Base-by-base conservation (phyloP, 169 alveolate species). In the Cryptosporidium tyzzeri region DNA sequence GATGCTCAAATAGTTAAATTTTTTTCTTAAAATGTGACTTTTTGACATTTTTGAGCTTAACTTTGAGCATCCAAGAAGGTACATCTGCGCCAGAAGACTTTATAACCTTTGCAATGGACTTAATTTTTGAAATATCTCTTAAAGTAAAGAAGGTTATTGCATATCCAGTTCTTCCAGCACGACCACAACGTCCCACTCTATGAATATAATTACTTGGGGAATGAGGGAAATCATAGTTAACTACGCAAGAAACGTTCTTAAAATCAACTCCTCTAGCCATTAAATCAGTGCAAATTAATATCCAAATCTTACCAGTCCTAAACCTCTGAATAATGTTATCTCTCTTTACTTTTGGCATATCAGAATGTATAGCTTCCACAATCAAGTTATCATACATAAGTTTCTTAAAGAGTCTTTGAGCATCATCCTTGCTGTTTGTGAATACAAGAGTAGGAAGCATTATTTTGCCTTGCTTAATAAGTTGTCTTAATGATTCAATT, bases 131-230 rank as follows among this genome's bases (percentile, higher is more conserved):
- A 29, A 91, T 91, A 85, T 97, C 99, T 44, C 94, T 95, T 75
- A 95, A 94, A 23, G 97, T 96, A 62, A 93, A 94, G 45, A 96
- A 93, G 26, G 99, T 95, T 61, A 95, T 93, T 7, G 99, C 98
- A 73, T 84, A 85, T 29, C 98, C 98, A 51, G 86, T 84, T 91
- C 94, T 93, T 14, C 98, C 98, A 0, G 99, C 99, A 70, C 99
- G 93, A 21, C 99, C 99, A n/a, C 99, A 96, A 85, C 99, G 95
- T 12, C 99, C 99, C 31, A 98, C 96, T 86, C 99, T 96, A 93
- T 98, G 99, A 51, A 98, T 96, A 92, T 98, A 98, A 73, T 95
- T 95, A 50, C 96, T 95, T 26, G 96, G 93, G 23, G 96, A 93
- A 87, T 94, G 95, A n/a, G 99, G 99, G 75, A 98, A 95, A 91